Percentiles rank a stretch among this genome's conserved stretches.
phyloP scores from a whole-genome alignment of 192 early-diverging fungal species.

The Coemansia sp. region DNA sequence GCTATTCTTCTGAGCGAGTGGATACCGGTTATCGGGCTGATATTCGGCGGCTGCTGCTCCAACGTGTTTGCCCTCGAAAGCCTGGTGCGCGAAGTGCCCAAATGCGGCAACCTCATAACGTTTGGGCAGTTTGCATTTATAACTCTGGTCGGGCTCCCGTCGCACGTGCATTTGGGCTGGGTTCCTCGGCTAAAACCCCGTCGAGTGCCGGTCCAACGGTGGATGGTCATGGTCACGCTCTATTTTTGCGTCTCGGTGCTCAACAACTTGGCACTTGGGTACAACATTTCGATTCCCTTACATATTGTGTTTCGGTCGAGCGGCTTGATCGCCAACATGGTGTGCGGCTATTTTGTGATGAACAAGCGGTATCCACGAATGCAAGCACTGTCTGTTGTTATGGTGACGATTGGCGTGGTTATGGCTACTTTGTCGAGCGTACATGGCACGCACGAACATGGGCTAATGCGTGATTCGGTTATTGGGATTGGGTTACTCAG shows the following conservation, averaged over 20 bases:
- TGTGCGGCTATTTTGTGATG: conserved; percentile 65
- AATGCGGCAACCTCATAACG: conserved; percentile 77
- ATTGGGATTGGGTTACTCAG: conserved; percentile 69
- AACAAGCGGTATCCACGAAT: conserved; percentile 59
- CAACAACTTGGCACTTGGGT: conserved; percentile 82
- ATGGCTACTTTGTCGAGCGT: conserved; percentile 60
- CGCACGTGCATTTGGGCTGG: conserved; percentile 53
- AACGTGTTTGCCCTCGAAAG: conserved; percentile 84
- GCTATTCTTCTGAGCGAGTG: conserved; percentile 47
- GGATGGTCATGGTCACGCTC: conserved; percentile 73
- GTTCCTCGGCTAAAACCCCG: conserved; percentile 59
- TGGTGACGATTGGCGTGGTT: conserved; percentile 78
- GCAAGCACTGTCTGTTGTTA: conserved; percentile 62
- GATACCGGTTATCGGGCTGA: conserved; percentile 63
- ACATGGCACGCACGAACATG: not conserved
- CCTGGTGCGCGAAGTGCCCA: conserved; percentile 61
- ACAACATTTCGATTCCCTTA: conserved; percentile 79
- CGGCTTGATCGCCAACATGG: conserved; percentile 82
- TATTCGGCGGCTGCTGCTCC: conserved; percentile 89
- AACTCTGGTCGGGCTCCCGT: conserved; percentile 64
- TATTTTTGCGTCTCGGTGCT: conserved; percentile 78
- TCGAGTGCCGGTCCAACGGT: conserved; percentile 67
- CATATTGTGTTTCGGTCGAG: conserved; percentile 91
- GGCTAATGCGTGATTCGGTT: conserved; percentile 49
- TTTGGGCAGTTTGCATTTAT: conserved; percentile 81